Evolutionary conservation across 352 stramenopile species (phyloP).

Genomic region (Pilasporangium apinafurcum): DNA sequence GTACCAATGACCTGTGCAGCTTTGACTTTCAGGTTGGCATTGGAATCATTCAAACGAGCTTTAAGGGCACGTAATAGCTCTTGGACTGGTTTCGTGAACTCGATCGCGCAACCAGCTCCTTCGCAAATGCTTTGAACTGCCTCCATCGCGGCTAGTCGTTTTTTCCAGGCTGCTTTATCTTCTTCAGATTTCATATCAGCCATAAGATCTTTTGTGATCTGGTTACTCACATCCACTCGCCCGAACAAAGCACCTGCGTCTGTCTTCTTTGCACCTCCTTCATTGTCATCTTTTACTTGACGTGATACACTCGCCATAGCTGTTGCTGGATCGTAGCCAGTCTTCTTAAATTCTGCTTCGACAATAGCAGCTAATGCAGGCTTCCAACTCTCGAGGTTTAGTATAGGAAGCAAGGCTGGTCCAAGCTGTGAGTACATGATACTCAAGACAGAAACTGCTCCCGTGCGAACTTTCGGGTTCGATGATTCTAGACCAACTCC

Average conservation of each 20-base stretch:
- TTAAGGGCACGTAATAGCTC: conserved; percentile 74
- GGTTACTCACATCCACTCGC: conserved; percentile 64
- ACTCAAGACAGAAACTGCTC: conserved; percentile 58
- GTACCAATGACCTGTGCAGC: conserved; percentile 78
- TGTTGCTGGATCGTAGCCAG: conserved; percentile 60
- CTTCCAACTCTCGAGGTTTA: conserved; percentile 83
- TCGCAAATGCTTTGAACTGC: conserved; percentile 74
- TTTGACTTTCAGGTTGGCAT: conserved; percentile 85
- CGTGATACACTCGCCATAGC: conserved; percentile 53
- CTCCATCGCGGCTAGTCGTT: conserved; percentile 77
- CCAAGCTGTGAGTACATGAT: conserved; percentile 84
- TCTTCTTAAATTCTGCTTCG: conserved; percentile 78
- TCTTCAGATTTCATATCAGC: conserved; percentile 83
- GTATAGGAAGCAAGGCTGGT: conserved; percentile 66
- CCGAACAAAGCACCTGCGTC: conserved; percentile 62
- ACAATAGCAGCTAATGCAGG: conserved; percentile 69
- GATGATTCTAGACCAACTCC: conserved; percentile 63
- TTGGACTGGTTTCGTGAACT: conserved; percentile 78
- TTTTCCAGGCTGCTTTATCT: conserved; percentile 83
- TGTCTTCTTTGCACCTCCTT: conserved; percentile 19
- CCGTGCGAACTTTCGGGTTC: conserved; percentile 71
- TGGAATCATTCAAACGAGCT: conserved; percentile 75
- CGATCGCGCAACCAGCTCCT: conserved; percentile 62
- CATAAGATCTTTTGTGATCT: conserved; percentile 85
- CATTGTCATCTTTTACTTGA: conserved; percentile 64